Evolutionary conservation across 495 filamentous ascomycete species (phyloP).

Genomic region (Gamarada debralockiae): DNA sequence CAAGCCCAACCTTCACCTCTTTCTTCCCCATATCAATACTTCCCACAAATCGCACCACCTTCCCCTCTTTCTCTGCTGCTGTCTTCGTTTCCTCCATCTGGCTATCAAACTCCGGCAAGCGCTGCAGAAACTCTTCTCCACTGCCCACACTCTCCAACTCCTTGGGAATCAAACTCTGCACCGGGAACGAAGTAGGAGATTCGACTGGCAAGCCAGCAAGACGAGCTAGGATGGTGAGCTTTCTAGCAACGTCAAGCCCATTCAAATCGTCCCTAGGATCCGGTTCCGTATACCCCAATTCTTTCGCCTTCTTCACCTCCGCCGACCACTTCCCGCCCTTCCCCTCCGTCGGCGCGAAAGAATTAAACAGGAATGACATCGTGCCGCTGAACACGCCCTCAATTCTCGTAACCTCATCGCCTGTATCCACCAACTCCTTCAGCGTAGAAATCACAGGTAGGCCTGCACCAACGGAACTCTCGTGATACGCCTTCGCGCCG

Average conservation of each 20-base stretch:
- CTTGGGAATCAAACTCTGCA: constrained; percentile 84
- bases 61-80: constrained; percentile 74
- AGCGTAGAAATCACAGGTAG: constrained; percentile 89
- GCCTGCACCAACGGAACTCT: constrained; percentile 88
- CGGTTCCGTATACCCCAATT: constrained; percentile 94
- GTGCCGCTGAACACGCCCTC: constrained; percentile 97
- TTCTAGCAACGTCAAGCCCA: constrained; percentile 93
- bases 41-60: constrained; percentile 94
- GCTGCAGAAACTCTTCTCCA: constrained; percentile 77
- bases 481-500: constrained; percentile 82
- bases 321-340: constrained; percentile 74
- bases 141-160: constrained; percentile 70
- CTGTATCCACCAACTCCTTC: constrained; percentile 83
- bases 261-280: constrained; percentile 96
- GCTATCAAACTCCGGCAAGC: constrained; percentile 70
- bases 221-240: constrained; percentile 89
- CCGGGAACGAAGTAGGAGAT: constrained; percentile 79
- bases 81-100: constrained; percentile 81
- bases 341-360: constrained; percentile 73
- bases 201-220: constrained; percentile 73
- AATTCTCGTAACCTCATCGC: constrained; percentile 81
- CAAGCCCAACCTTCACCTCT: constrained; percentile 80
- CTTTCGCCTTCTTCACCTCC: constrained; percentile 85
- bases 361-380: constrained; percentile 96
- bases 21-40: constrained; percentile 76